These are phyloP conservation scores for Posidonia oceanica DNA, from an alignment of 116 monocot species.

Conservation along the genomic window DNA sequence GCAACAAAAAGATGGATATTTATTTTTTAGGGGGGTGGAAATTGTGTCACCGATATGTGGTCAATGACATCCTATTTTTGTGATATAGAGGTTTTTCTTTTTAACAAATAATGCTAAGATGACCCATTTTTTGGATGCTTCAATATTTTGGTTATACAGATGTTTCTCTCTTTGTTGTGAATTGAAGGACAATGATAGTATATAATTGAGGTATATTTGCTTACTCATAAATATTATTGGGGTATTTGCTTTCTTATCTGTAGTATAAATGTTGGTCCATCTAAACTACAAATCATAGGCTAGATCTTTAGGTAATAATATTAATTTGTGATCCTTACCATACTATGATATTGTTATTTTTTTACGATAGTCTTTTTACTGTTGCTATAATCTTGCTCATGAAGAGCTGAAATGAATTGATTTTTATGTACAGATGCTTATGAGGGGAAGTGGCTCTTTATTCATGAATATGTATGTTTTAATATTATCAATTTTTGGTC, in stretches of 20 bases:
- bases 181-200: background rate
- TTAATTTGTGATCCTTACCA: no score
- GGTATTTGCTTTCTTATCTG: no score
- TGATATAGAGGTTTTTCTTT: background rate
- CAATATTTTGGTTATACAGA: background rate
- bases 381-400: no score
- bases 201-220: background rate
- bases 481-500: no score
- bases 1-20: background rate
- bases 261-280: no score
- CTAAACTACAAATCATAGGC: no score
- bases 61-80: background rate
- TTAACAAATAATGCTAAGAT: background rate
- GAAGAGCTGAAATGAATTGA: no score
- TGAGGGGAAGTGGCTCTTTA: no score
- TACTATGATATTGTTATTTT: constrained; percentile 92
- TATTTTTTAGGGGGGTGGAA: background rate
- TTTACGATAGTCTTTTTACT: no score
- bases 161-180: background rate
- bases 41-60: background rate
- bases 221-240: background rate
- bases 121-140: background rate
- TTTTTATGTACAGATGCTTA: no score
- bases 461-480: no score
- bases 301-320: no score